Conservation (phyloP, 257 asterid genomes). For the Primulina eburnea region DNA sequence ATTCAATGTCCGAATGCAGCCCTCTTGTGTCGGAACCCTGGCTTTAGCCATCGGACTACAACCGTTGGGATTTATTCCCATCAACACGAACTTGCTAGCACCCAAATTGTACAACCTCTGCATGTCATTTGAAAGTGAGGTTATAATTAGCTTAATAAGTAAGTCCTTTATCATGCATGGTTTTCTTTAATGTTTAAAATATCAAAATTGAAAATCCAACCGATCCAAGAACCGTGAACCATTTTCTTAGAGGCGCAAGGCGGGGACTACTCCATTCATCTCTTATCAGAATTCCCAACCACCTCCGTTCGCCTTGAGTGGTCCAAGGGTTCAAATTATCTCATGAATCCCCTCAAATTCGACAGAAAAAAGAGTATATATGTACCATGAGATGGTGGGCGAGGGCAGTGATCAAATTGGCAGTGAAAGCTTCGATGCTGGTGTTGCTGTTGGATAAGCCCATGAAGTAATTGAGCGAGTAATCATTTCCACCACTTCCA, state of each 20-base stretch:
- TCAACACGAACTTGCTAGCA: conserved; percentile 65
- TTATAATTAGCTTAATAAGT: no score
- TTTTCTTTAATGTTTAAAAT: no score
- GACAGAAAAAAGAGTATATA: background rate
- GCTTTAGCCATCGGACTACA: conserved; percentile 57
- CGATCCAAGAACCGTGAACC: no score
- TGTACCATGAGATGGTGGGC: conserved; percentile 55
- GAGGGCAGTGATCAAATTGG: conserved; percentile 40
- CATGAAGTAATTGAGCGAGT: conserved; percentile 54
- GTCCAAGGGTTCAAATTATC: no score
- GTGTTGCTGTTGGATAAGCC: conserved; percentile 31
- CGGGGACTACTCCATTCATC: no score
- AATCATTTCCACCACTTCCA: conserved; percentile 82
- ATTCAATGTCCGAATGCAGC: conserved; percentile 43
- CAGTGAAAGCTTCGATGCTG: conserved; percentile 51
- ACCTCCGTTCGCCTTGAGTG: no score
- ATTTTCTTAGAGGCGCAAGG: no score
- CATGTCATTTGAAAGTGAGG: background rate
- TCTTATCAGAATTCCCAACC: no score
- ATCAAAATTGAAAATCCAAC: no score
- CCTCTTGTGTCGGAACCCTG: conserved; percentile 24
- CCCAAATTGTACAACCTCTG: conserved; percentile 67
- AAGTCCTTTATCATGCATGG: no score
- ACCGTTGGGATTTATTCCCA: conserved; percentile 67
- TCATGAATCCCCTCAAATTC: no score